These are phyloP conservation scores for Fusarium sp. DNA, from an alignment of 2,329 filamentous ascomycete genomes.

Conservation along the genomic window DNA sequence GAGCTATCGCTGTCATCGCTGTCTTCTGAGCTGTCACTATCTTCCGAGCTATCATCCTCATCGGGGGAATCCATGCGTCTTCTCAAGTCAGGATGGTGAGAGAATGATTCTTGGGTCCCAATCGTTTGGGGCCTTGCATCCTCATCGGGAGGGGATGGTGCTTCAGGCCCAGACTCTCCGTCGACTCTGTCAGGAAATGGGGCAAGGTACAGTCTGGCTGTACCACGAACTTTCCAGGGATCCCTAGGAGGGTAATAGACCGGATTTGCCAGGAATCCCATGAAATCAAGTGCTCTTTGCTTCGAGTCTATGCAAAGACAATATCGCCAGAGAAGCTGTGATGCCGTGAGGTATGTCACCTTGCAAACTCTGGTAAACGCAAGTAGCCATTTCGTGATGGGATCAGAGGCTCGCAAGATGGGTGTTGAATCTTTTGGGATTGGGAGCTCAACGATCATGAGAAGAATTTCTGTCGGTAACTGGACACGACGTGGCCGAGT, in stretches of 20 bases:
- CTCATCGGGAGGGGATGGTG: not conserved
- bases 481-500: not conserved
- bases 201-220: conserved; percentile 2
- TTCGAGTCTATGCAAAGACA: conserved; percentile 24
- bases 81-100: not conserved
- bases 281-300: not conserved
- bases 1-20: too few species aligned
- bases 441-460: conserved; percentile 21
- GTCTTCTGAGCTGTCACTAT: not conserved
- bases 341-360: not conserved
- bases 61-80: not conserved
- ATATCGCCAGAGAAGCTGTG: conserved; percentile 10
- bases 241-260: not conserved
- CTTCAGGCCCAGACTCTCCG: not conserved
- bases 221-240: not conserved
- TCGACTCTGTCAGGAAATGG: not conserved
- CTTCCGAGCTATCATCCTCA: not conserved
- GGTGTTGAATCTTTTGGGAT: not conserved
- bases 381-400: conserved; percentile 11
- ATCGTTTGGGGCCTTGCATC: not conserved
- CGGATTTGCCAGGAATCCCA: not conserved
- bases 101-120: too few species aligned
- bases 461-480: conserved; percentile 18
- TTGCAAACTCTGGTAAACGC: conserved; percentile 18
- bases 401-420: conserved; percentile 14